Evolutionary conservation across 2,329 filamentous ascomycete species (phyloP).

Genomic region (Ophiognomonia clavigignenti-juglandacearum): DNA sequence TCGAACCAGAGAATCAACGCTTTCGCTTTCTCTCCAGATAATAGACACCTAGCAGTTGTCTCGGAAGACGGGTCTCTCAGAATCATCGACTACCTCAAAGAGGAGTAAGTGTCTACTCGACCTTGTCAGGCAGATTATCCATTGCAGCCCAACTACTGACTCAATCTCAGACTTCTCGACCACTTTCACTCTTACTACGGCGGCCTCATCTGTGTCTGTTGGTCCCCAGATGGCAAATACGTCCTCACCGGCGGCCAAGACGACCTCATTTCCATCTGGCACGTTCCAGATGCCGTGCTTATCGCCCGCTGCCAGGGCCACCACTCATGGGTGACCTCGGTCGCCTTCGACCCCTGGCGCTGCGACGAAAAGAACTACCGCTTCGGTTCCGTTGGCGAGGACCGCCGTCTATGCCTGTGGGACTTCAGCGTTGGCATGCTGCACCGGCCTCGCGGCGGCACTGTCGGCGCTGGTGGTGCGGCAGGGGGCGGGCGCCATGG

Average conservation of each 20-base stretch:
- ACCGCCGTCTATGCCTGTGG: conserved; percentile 87
- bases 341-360: conserved; percentile 94
- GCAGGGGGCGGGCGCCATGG: no score
- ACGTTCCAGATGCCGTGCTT: conserved; percentile 72
- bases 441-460: conserved; percentile 68
- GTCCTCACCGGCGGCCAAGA: conserved; percentile 94
- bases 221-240: conserved; percentile 96
- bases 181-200: conserved; percentile 91
- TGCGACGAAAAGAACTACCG: conserved; percentile 94
- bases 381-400: conserved; percentile 93
- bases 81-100: conserved; percentile 86
- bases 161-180: conserved; percentile 66
- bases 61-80: conserved; percentile 87
- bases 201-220: conserved; percentile 86
- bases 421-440: conserved; percentile 98
- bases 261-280: conserved; percentile 95
- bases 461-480: conserved; percentile 35
- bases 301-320: conserved; percentile 93
- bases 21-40: conserved; percentile 88
- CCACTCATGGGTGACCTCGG: conserved; percentile 88
- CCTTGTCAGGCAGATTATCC: neutral
- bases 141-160: conserved; percentile 6
- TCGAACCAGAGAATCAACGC: conserved; percentile 88
- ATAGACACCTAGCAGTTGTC: conserved; percentile 79
- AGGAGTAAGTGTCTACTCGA: conserved; percentile 59